A percentile compares a stretch with the other conserved stretches of the same genome.
phyloP scores from a whole-genome alignment of 345 rosid species.

The Triadica sebifera region DNA sequence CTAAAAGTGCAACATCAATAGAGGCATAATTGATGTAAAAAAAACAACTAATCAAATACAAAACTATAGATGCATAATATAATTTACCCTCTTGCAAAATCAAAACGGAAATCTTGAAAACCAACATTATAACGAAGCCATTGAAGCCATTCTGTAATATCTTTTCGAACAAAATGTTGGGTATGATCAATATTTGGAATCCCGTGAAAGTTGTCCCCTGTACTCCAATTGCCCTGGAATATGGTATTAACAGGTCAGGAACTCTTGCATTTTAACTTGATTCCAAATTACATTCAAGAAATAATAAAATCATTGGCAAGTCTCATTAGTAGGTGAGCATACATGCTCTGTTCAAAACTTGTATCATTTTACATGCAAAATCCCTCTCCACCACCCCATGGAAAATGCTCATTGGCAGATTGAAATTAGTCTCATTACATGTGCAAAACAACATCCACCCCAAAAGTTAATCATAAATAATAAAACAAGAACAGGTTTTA shows the following conservation, averaged over 20 bases:
- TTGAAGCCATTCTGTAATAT: constrained; percentile 69
- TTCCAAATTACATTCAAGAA: not conserved
- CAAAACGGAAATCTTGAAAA: constrained; percentile 92
- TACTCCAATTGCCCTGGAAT: constrained; percentile 72
- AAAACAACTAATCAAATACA: constrained; percentile 1
- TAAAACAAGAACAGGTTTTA: not conserved
- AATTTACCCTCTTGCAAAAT: constrained; percentile 79
- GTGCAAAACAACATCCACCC: not conserved
- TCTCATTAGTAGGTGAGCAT: not conserved
- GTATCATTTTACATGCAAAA: not conserved
- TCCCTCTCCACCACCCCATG: not conserved
- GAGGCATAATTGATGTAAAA: not conserved
- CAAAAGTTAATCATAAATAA: not conserved
- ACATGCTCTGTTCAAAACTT: not conserved
- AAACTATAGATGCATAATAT: constrained; percentile 6
- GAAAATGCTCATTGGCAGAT: not conserved
- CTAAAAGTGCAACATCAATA: constrained; percentile 34
- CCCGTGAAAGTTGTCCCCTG: constrained; percentile 89
- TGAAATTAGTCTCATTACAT: not conserved
- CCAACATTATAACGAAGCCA: constrained; percentile 65
- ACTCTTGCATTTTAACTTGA: not conserved
- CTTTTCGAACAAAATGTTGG: constrained; percentile 85
- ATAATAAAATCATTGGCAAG: not conserved
- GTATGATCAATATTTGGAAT: constrained; percentile 91
- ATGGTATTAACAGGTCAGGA: constrained; percentile 11